These are phyloP conservation scores for Hyphopichia fennica DNA, from an alignment of 1,139 yeast genomes.

Conservation along the genomic window DNA sequence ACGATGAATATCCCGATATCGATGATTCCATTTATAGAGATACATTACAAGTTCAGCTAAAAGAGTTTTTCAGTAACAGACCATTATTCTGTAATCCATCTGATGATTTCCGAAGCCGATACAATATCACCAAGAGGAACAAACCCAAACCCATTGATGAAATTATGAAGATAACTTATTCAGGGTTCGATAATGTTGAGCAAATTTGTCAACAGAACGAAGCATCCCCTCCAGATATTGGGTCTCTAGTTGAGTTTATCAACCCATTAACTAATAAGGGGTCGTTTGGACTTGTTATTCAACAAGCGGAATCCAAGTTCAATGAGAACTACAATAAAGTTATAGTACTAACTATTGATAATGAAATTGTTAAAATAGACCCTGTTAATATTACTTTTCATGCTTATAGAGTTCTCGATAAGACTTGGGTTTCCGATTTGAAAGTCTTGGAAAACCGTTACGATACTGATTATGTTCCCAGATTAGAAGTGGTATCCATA, in stretches of 20 bases:
- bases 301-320: slow-evolving; percentile 30
- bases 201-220: slow-evolving; percentile 21
- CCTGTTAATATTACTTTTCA: slow-evolving; percentile 30
- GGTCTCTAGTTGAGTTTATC: slow-evolving; percentile 36
- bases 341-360: slow-evolving; percentile 30
- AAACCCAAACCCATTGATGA: neutral
- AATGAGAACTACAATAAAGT: slow-evolving; percentile 34
- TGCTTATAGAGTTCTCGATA: slow-evolving; percentile 22
- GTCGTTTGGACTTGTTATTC: slow-evolving; percentile 33
- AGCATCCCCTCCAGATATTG: slow-evolving; percentile 22
- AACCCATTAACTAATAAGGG: slow-evolving; percentile 11
- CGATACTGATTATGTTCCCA: slow-evolving; percentile 14
- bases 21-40: slow-evolving; percentile 1
- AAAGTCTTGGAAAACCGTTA: slow-evolving; percentile 24
- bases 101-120: slow-evolving; percentile 4
- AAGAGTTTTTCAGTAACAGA: slow-evolving; percentile 2
- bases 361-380: slow-evolving; percentile 25
- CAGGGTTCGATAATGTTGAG: slow-evolving; percentile 8
- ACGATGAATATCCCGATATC: neutral
- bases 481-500: slow-evolving; percentile 19
- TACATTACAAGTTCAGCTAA: neutral
- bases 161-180: neutral
- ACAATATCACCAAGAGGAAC: neutral
- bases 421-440: slow-evolving; percentile 18
- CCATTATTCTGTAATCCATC: slow-evolving; percentile 5